phyloP scores from a whole-genome alignment of 345 rosid genomes.

The Aquilaria sinensis region DNA sequence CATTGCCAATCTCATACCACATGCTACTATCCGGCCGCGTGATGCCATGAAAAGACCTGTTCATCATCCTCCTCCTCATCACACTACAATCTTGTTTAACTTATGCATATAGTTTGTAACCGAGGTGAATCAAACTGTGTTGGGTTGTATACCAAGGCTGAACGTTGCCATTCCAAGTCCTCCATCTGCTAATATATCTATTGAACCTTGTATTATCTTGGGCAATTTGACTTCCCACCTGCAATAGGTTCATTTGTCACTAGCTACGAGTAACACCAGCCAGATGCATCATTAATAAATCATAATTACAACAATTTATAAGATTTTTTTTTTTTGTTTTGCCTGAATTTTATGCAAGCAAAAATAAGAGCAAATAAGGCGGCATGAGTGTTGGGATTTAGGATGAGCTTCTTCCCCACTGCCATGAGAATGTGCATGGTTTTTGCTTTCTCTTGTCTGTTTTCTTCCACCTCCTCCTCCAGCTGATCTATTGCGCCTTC shows the following conservation, averaged over 20 bases:
- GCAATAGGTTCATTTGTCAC: slow-evolving; percentile 4
- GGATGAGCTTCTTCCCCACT: slow-evolving; percentile 53
- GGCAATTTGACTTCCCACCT: slow-evolving; percentile 69
- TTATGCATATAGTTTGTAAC: not conserved
- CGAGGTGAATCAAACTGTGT: not conserved
- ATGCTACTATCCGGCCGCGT: slow-evolving; percentile 47
- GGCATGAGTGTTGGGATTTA: slow-evolving; percentile 74
- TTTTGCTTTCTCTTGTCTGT: slow-evolving; percentile 30
- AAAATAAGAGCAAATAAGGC: slow-evolving; percentile 53
- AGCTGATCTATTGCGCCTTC: no score
- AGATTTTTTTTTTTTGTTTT: no score
- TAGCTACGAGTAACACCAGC: not conserved
- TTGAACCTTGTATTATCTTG: slow-evolving; percentile 47
- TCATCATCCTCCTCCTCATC: not conserved
- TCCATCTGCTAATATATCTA: slow-evolving; percentile 52
- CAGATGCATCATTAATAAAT: no score
- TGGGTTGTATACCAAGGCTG: slow-evolving; percentile 54
- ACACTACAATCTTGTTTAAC: not conserved
- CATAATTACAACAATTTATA: no score
- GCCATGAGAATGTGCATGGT: slow-evolving; percentile 35
- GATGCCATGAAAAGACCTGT: slow-evolving; percentile 84
- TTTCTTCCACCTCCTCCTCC: slow-evolving; percentile 35
- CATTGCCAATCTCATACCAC: slow-evolving; percentile 44
- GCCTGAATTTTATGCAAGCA: slow-evolving; percentile 73
- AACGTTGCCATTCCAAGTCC: slow-evolving; percentile 96